phyloP scores from a whole-genome alignment of 306 rosid genomes.

The barrel medic (Medicago truncatula) region DNA sequence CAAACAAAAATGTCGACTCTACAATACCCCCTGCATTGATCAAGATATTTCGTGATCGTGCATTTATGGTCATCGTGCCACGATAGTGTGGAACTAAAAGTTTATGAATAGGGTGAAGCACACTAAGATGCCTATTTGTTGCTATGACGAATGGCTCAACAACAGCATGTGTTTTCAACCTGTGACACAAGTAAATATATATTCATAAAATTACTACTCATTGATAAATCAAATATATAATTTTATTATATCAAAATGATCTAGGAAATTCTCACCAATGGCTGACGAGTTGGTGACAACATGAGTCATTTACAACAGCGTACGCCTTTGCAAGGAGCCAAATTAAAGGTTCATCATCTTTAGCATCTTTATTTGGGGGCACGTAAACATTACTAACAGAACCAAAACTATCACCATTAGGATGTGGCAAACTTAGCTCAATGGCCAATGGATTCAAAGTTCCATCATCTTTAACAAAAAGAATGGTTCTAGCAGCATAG shows the following conservation, averaged over 20 bases:
- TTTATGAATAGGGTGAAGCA: conserved; percentile 76
- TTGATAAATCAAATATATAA: background rate
- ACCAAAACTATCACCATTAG: conserved; percentile 62
- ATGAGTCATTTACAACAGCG: conserved; percentile 87
- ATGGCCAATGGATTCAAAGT: conserved; percentile 77
- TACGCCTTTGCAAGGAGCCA: conserved; percentile 87
- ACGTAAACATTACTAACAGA: conserved; percentile 54
- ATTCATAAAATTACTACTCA: background rate
- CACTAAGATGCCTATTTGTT: conserved; percentile 79
- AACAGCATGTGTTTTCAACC: conserved; percentile 82
- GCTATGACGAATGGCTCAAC: conserved; percentile 89
- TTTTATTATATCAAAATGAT: background rate
- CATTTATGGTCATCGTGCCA: conserved; percentile 83
- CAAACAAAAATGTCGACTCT: background rate
- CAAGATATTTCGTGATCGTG: conserved; percentile 59
- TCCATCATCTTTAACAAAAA: conserved; percentile 65
- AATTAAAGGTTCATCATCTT: conserved; percentile 35
- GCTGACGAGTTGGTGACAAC: conserved; percentile 84
- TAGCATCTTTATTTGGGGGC: conserved; percentile 62
- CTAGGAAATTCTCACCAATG: conserved; percentile 56
- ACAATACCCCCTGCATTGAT: background rate
- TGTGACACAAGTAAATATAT: conserved; percentile 4
- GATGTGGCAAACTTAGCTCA: conserved; percentile 66
- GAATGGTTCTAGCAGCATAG: conserved; percentile 65
- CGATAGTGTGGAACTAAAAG: conserved; percentile 86